Base-by-base conservation (phyloP, 129 eudicot species). In the Helianthus annuus region DNA sequence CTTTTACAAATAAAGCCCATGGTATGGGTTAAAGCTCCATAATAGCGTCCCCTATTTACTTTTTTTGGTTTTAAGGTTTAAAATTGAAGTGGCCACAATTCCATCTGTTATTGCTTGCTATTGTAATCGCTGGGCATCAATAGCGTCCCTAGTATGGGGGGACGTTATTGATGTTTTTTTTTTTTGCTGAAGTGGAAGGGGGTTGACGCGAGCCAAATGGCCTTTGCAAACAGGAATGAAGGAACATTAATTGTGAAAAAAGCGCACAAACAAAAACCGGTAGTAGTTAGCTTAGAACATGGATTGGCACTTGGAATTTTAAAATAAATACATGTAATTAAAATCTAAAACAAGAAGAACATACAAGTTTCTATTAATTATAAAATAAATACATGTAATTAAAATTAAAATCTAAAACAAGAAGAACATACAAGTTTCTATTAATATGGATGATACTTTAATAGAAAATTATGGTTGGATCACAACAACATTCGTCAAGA, bases 401-500 rank as follows among this genome's bases (percentile, higher is more conserved):
- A 32, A 12, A 9, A 48, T 17, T 52, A 32, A 12, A 49, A 36
- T 13, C 63, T 13, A 34, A 54, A 65, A 65, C 34, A 2, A 48
- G 40, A 38, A 36, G 22, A 64, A 11, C 38, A 64, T n/a, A 64
- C 42, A 29, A 10, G 6, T 74, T 32, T 64, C 55, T 53, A 34
- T 2, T 7, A 10, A 72, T 10, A 13, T 45, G 7, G 8, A 51
- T 36, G 34, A 14, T 8, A 10, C 5, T 9, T 77, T 54, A 78
- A 59, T 6, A 78, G 84, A 88, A 91, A 72, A 91, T 59, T 58
- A 90, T 82, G 74, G 96, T 88, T 71, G 96, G 93, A 52, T 91
- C 97, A 73, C 90, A 90, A 79, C 97, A 91, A 68, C 97, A 91
- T 79, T 91, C 97, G 38, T 91, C 97, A 55, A 91, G 64, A 7